phyloP scores from a whole-genome alignment of 257 asterid species.

The Gentiana macrophylla region DNA sequence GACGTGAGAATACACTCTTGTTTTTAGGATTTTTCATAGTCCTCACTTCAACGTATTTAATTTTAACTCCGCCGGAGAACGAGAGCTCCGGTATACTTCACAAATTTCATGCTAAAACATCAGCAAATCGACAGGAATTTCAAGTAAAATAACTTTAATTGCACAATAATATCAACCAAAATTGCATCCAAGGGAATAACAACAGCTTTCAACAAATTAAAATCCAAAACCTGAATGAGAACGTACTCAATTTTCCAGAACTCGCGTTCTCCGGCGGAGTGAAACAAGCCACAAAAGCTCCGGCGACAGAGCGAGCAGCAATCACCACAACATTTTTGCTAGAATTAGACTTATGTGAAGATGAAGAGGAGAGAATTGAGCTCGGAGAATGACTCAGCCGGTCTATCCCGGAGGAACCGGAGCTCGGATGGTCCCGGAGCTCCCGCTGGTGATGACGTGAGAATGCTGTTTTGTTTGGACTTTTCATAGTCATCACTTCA shows the following conservation, averaged over 20 bases:
- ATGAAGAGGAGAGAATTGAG: conserved; percentile 32
- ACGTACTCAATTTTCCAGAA: conserved; percentile 2
- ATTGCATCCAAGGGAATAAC: no score
- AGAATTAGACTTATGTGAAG: conserved; percentile 33
- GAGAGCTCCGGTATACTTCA: no score
- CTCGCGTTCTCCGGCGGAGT: conserved; percentile 40
- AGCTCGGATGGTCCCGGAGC: conserved; percentile 14
- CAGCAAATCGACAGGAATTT: no score
- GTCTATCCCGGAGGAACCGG: conserved; percentile 23
- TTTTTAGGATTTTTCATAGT: conserved; percentile 32
- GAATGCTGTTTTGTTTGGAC: conserved; percentile 14
- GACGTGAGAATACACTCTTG: conserved; percentile 1
- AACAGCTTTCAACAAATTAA: no score
- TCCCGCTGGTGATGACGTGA: conserved; percentile 24
- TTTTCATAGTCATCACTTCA: conserved; percentile 25
- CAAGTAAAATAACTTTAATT: no score
- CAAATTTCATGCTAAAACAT: no score
- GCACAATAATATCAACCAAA: no score
- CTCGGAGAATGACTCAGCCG: conserved; percentile 23
- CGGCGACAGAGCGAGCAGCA: conserved; percentile 47
- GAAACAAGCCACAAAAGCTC: conserved; percentile 50
- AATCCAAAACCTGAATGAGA: no score
- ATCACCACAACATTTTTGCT: conserved; percentile 19
- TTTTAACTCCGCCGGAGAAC: no score
- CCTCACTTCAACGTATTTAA: neutral